Evolutionary conservation across 345 rosid species (phyloP), one percentile per base, ranked within the genome.

Genomic region (Anacardium occidentale): DNA sequence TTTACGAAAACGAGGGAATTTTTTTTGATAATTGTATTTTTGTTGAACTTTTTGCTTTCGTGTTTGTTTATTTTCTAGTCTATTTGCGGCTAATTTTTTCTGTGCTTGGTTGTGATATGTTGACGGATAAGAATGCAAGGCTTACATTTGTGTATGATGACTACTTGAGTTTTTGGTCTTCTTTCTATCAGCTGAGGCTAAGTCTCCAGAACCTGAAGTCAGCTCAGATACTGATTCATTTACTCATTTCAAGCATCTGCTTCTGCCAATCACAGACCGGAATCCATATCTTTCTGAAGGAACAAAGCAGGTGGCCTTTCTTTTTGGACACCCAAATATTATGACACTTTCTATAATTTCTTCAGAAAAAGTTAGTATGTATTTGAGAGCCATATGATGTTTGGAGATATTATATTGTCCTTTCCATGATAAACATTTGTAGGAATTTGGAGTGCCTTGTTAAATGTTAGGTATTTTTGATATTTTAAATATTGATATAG

Each of bases 271-370:
- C 63, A 87, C 95, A 0, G 97, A 90, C 73, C 72, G 82, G 61
- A 90, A 89, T 79, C 97, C 97, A 75, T 90, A 85, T 83, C 97
- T 94, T 20, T 92, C 93, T 5, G 98, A 94, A 74, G 97, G 97
- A 75, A 83, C 97, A 18, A 85, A 93, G 88, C 97, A 94, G 95
- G 97, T 91, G 54, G 69, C 42, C 62, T 70, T 77, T 58, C 57
- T 62, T 51, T 20, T 10, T 6, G 58, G 44, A 13, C 40, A 34
- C 40, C 40, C 4, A 34, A 34, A 34, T 34, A 34, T 34, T 34
- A 34, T 34, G 40, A 34, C 40, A 34, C 4, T 34, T 34, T 34
- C 3, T 34, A 34, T 34, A 34, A 34, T 34, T 34, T 34, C 40
- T 34, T 34, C 40, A 34, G 40, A 34, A 34, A 3, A 34, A 2